Percentiles rank a stretch among this genome's conserved stretches.
phyloP scores from a whole-genome alignment of 2,329 filamentous ascomycete species.

The Sclerotinia nivalis region DNA sequence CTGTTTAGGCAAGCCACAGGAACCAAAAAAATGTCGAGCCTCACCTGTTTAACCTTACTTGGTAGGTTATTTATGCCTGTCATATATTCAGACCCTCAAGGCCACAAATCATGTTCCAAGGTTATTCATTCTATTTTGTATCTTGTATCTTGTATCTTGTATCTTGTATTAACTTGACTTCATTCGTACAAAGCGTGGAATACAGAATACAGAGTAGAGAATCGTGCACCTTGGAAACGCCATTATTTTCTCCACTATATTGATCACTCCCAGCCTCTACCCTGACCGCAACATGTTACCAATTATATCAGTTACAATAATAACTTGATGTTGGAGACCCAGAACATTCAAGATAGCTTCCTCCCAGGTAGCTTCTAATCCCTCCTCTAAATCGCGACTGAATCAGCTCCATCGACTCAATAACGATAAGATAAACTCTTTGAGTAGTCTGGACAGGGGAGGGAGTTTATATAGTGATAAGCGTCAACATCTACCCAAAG shows the following conservation, averaged over 20 bases:
- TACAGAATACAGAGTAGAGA: background rate
- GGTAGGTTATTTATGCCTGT: background rate
- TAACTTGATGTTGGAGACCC: conserved; percentile 6
- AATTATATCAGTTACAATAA: conserved; percentile 1
- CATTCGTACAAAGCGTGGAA: conserved; percentile 4
- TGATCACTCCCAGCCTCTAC: background rate
- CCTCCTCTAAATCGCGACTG: conserved; percentile 32
- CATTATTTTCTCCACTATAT: conserved; percentile 1
- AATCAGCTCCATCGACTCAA: conserved; percentile 18
- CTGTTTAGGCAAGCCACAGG: background rate
- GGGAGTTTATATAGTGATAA: conserved; percentile 12
- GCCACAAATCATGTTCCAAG: conserved; percentile 4
- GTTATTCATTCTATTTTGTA: background rate
- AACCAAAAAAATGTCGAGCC: background rate
- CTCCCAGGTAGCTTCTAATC: conserved; percentile 24
- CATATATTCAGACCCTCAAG: background rate
- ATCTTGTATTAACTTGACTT: background rate
- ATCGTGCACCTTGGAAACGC: background rate
- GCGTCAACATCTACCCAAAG: conserved; percentile 23
- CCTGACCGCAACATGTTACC: conserved; percentile 18
- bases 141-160: no score
- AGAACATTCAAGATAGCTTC: conserved; percentile 35
- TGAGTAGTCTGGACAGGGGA: conserved; percentile 29
- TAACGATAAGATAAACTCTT: conserved; percentile 26
- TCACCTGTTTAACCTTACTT: no score